Evolutionary conservation across 768 basidiomycete genomes (phyloP).

Genomic region (Pulveroboletus ravenelii): DNA sequence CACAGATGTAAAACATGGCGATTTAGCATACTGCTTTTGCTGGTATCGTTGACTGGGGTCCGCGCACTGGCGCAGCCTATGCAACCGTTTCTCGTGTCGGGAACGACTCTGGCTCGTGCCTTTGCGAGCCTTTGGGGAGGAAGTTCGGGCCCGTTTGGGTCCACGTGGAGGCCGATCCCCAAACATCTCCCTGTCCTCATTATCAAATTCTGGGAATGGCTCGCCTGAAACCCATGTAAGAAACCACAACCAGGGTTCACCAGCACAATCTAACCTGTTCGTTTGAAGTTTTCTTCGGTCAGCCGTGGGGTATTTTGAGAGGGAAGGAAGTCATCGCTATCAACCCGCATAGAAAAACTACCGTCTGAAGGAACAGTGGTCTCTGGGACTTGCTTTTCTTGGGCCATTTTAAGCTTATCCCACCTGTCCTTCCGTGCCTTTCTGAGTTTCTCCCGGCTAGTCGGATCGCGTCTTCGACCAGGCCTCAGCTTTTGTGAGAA

Average conservation of each 20-base stretch:
- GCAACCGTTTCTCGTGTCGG: conserved; percentile 40
- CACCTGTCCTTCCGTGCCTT: conserved; percentile 27
- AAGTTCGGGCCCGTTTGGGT: conserved; percentile 49
- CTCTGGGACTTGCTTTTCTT: conserved; percentile 31
- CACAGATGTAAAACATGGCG: conserved; percentile 23
- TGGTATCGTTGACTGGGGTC: conserved; percentile 36
- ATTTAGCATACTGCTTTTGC: conserved; percentile 38
- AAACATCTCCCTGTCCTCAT: conserved; percentile 25
- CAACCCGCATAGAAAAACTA: conserved; percentile 32
- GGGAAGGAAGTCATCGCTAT: conserved; percentile 16
- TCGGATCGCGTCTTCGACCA: conserved; percentile 19
- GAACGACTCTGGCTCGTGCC: conserved; percentile 34
- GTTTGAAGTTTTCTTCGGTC: conserved; percentile 35
- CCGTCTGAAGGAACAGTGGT: conserved; percentile 20
- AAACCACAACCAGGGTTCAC: neutral
- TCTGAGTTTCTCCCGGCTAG: conserved; percentile 30
- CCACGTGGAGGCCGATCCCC: conserved; percentile 24
- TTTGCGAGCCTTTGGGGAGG: conserved; percentile 41
- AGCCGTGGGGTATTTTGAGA: conserved; percentile 18
- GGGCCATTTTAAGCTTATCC: conserved; percentile 18
- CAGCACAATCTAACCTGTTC: conserved; percentile 40
- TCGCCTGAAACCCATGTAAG: conserved; percentile 10
- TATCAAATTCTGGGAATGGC: conserved; percentile 27
- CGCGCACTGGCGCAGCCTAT: conserved; percentile 36
- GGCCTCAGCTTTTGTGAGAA: conserved; percentile 16